phyloP scores from a whole-genome alignment of 257 asterid species.

The Forsythia suspensa region DNA sequence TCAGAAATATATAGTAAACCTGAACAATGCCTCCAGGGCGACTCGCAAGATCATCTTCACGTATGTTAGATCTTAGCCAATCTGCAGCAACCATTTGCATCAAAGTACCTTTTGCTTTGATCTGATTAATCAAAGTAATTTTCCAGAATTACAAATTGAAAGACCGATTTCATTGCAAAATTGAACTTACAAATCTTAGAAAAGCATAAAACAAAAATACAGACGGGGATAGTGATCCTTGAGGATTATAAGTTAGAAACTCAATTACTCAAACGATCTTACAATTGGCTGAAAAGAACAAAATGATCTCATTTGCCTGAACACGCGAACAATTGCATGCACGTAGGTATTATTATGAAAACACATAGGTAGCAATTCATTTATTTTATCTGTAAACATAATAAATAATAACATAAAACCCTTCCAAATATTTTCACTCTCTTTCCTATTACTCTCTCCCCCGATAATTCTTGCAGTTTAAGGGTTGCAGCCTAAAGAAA shows the following conservation, averaged over 20 bases:
- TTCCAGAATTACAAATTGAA: constrained; percentile 5
- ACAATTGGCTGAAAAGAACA: not conserved
- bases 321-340: not conserved
- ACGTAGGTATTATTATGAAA: not conserved
- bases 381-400: too few relatives aligned
- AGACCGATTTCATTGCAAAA: not conserved
- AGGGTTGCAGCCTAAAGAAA: not conserved
- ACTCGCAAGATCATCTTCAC: constrained; percentile 75
- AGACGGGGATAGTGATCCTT: not conserved
- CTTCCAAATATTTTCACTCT: not conserved
- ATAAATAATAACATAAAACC: too few relatives aligned
- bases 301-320: not conserved
- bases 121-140: constrained; percentile 31
- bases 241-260: too few relatives aligned
- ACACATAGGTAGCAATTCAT: too few relatives aligned
- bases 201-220: not conserved
- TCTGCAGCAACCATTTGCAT: constrained; percentile 83
- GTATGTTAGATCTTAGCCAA: constrained; percentile 72
- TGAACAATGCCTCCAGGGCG: constrained; percentile 76
- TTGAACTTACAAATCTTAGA: not conserved
- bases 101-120: constrained; percentile 67
- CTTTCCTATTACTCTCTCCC: not conserved
- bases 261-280: not conserved
- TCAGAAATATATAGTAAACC: constrained; percentile 31
- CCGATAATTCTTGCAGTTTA: not conserved